Conservation (phyloP, 2,329 filamentous ascomycete genomes). For the Claviceps fusiformis region DNA sequence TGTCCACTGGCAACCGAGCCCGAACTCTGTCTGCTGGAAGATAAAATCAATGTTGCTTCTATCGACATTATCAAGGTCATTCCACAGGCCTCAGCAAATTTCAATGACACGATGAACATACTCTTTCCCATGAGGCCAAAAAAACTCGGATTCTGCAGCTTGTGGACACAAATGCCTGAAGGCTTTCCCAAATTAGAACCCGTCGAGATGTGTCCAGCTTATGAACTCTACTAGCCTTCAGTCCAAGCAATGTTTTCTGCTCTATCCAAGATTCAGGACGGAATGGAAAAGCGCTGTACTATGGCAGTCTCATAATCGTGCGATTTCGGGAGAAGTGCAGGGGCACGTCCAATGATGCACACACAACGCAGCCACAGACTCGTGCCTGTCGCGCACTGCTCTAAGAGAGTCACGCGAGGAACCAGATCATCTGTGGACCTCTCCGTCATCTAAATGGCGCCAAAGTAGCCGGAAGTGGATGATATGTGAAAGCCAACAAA, state of each 20-base stretch:
- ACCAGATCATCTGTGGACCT: no score
- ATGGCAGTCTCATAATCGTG: background rate
- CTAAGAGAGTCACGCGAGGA: background rate
- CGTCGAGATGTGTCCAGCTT: background rate
- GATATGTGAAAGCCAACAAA: background rate
- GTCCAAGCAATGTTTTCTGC: background rate
- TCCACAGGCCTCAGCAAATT: no score
- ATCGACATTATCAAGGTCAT: no score
- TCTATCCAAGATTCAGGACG: background rate
- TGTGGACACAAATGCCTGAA: background rate
- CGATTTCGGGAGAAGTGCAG: no score
- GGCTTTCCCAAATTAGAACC: background rate
- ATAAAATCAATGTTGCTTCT: background rate
- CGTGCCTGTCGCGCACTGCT: background rate
- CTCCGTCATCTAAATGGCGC: background rate
- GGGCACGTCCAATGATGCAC: no score
- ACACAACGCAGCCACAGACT: background rate
- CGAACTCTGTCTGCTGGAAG: background rate
- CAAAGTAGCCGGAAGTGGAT: background rate
- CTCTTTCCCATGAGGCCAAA: background rate
- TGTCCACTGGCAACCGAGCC: background rate
- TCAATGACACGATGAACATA: background rate
- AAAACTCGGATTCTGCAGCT: background rate
- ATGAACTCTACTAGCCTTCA: background rate
- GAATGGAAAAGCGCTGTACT: background rate